Evolutionary conservation across 2,329 filamentous ascomycete species (phyloP), one percentile per base, ranked within the genome.

Genomic region (Fusarium sp.): DNA sequence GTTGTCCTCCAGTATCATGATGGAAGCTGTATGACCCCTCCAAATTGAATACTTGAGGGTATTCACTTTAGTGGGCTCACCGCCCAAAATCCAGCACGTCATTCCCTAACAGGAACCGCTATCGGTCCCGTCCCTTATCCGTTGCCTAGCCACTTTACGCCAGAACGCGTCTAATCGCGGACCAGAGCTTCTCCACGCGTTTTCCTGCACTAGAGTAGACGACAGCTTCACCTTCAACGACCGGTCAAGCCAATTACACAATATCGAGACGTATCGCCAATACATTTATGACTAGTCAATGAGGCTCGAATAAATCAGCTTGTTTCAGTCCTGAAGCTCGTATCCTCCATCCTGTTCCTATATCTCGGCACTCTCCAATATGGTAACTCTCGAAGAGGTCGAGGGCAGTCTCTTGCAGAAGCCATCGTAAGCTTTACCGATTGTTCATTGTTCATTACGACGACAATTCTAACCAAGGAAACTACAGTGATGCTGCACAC

Each of bases 311-410:
- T 27, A 16, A 22, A 16, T 18, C 15, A 20, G 15, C 18, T 8
- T 22, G 18, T 8, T 22, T 25, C 32, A 38, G 11, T 13, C 3
- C 20, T 24, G 16, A 10, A 7, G 16, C 22, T 46, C 10, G 15
- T 22, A 49, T 34, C 13, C 8, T 16, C 25, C 8, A 22, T 18
- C 12, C 20, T 7, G 22, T 16, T 20, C 16, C 20, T 22, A 25
- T 20, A 20, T 25, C 41, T 11, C 15, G 24, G n/a, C 29, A 49
- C 40, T 40, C 45, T 30, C n/a, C 70, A 73, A 60, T 30, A 81
- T 81, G 80, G 79, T 80, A 32, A 63, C 71, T 32, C 75, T 81
- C 57, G 73, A 81, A 52, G 76, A 81, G 41, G 75, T 78, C 41
- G 52, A 74, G 25, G 78, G 72, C 58, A 78, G 75, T 49, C 74